phyloP scores from a whole-genome alignment of 1,284 basidiomycete species.

The Mycena sp. region DNA sequence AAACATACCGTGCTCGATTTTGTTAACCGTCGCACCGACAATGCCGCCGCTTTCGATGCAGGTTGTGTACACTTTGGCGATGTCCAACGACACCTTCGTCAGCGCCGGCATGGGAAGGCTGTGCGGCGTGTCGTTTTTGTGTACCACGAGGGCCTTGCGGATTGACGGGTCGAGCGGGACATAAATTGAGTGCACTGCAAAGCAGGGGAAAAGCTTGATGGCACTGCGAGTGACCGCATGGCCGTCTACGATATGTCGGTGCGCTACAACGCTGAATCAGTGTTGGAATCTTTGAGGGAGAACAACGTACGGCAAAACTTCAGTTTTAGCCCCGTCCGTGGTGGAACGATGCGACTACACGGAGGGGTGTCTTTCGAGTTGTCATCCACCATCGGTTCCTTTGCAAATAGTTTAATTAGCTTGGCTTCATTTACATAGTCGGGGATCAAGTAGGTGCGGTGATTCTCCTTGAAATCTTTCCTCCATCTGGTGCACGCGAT shows the following conservation, averaged over 20 bases:
- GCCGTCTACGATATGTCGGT: conserved; percentile 4
- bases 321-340: background rate
- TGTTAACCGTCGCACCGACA: conserved; percentile 6
- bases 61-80: background rate
- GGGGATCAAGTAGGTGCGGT: too few relatives aligned
- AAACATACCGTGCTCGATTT: conserved; percentile 5
- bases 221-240: background rate
- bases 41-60: background rate
- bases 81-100: background rate
- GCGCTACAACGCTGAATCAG: background rate
- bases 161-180: background rate
- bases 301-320: background rate
- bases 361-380: background rate
- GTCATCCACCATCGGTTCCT: background rate
- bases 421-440: too few relatives aligned
- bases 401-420: too few relatives aligned
- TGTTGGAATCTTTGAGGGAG: too few relatives aligned
- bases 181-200: conserved; percentile 6
- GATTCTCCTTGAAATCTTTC: too few relatives aligned
- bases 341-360: background rate
- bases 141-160: conserved; percentile 6
- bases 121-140: background rate
- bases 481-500: too few relatives aligned
- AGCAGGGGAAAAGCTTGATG: background rate
- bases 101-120: conserved; percentile 1